These are phyloP conservation scores for Rhodamnia argentea DNA, from an alignment of 345 rosid genomes.

Conservation along the genomic window DNA sequence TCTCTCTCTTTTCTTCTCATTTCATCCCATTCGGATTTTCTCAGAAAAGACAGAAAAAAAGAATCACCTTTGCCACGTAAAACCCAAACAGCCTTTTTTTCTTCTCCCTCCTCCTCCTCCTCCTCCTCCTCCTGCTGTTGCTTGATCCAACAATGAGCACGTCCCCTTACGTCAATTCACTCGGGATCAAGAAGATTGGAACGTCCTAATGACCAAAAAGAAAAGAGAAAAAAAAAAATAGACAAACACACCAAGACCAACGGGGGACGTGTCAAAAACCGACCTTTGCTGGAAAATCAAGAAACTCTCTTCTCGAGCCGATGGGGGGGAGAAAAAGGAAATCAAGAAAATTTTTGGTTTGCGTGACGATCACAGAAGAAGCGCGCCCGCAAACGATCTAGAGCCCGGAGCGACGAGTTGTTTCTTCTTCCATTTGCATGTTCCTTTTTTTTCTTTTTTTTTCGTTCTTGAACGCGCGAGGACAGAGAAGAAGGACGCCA, in stretches of 20 bases:
- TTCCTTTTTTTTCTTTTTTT: background rate
- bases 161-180: background rate
- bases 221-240: background rate
- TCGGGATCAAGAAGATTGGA: background rate
- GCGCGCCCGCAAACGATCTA: background rate
- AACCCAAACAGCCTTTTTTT: background rate
- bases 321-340: too few relatives aligned
- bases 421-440: background rate
- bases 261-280: background rate
- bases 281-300: background rate
- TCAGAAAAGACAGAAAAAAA: background rate
- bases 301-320: too few relatives aligned
- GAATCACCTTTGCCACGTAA: background rate
- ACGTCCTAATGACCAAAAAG: background rate
- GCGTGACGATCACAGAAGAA: background rate
- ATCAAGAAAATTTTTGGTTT: background rate
- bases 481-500: conserved; percentile 3
- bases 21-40: conserved; percentile 12
- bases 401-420: background rate
- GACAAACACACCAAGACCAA: background rate
- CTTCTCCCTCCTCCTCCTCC: background rate
- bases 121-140: background rate
- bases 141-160: background rate
- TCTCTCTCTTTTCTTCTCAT: conserved; percentile 30
- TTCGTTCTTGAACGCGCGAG: background rate